A percentile compares a stretch with the other conserved stretches of the same genome.
Evolutionary conservation across 768 basidiomycete species (phyloP).

Genomic region (Phaeotremella skinneri): DNA sequence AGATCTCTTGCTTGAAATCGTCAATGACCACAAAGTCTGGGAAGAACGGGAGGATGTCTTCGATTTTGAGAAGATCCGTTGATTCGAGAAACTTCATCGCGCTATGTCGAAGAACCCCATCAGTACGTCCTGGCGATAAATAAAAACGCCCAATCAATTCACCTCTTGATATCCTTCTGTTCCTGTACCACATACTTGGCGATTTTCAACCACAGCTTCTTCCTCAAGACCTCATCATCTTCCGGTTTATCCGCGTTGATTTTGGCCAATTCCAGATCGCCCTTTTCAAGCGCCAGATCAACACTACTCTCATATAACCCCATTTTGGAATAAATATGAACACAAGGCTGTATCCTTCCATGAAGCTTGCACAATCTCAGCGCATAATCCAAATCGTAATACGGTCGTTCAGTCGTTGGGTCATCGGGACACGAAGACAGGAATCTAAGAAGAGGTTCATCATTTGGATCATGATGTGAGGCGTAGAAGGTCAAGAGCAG

Average conservation of each 20-base stretch:
- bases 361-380: slow-evolving; percentile 83
- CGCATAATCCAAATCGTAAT: slow-evolving; percentile 96
- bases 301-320: slow-evolving; percentile 95
- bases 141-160: slow-evolving; percentile 50
- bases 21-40: slow-evolving; percentile 99
- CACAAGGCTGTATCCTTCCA: slow-evolving; percentile 79
- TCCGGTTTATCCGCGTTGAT: slow-evolving; percentile 92
- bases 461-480: slow-evolving; percentile 54
- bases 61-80: slow-evolving; percentile 91
- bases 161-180: slow-evolving; percentile 98
- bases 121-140: slow-evolving; percentile 1
- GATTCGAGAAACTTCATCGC: slow-evolving; percentile 96
- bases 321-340: slow-evolving; percentile 97
- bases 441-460: slow-evolving; percentile 63
- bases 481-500: slow-evolving; percentile 83
- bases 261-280: slow-evolving; percentile 91
- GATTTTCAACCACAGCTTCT: slow-evolving; percentile 97
- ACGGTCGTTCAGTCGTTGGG: slow-evolving; percentile 77
- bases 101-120: slow-evolving; percentile 58
- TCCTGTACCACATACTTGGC: slow-evolving; percentile 98
- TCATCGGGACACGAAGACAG: slow-evolving; percentile 76
- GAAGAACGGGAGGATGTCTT: slow-evolving; percentile 99
- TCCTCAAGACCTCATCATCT: slow-evolving; percentile 78
- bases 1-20: slow-evolving; percentile 99
- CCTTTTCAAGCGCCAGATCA: slow-evolving; percentile 88